Conservation (phyloP, 83 land plant species). For the Picea abies region DNA sequence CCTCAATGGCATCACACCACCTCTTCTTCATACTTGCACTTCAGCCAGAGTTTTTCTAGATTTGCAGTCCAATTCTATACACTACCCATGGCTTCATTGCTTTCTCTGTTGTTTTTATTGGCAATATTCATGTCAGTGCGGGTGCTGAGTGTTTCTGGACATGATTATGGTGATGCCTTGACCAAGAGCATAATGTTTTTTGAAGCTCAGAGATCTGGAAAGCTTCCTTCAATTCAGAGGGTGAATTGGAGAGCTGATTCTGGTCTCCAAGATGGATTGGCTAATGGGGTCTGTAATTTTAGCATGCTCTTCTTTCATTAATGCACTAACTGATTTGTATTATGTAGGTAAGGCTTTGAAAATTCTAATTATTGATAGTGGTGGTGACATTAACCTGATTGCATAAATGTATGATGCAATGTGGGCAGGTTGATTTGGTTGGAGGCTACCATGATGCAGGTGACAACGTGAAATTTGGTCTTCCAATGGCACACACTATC, state of each 20-base stretch:
- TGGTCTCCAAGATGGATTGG: conserved; percentile 62
- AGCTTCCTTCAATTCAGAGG: conserved; percentile 55
- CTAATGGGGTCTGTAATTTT: conserved; percentile 44
- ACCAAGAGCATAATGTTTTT: conserved; percentile 70
- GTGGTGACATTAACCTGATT: no score
- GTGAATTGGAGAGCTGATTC: conserved; percentile 68
- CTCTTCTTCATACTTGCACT: no score
- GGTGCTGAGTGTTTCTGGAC: conserved; percentile 15
- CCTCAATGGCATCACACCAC: no score
- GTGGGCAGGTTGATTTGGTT: conserved; percentile 72
- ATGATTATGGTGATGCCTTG: conserved; percentile 66
- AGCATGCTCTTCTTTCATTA: background rate
- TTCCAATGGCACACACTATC: no score
- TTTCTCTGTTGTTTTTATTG: background rate
- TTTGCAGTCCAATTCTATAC: background rate
- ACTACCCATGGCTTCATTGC: background rate
- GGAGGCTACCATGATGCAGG: conserved; percentile 96
- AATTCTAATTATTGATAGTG: no score
- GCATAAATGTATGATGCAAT: no score
- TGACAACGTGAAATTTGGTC: conserved; percentile 79
- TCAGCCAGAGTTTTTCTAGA: no score
- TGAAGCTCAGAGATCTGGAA: conserved; percentile 87
- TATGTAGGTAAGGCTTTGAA: no score
- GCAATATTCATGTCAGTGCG: background rate
- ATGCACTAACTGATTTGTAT: background rate